Evolutionary conservation across 306 rosid species (phyloP).

Genomic region (Medicago lupulina): DNA sequence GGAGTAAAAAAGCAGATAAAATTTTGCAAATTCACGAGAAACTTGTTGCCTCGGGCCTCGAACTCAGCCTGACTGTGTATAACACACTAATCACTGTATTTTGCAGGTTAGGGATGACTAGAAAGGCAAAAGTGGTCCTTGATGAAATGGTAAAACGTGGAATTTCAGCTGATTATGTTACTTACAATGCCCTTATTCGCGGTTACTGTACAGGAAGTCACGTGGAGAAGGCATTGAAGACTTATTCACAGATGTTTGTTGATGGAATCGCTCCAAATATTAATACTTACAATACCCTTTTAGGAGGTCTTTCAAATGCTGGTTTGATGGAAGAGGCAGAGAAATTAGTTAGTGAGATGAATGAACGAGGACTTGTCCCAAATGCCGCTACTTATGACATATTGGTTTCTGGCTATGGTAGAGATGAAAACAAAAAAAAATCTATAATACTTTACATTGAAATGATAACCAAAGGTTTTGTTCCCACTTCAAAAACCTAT

Average conservation of each 20-base stretch:
- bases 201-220: constrained; percentile 78
- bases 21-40: constrained; percentile 71
- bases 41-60: constrained; percentile 71
- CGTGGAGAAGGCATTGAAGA: constrained; percentile 64
- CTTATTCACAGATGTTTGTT: constrained; percentile 62
- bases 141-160: constrained; percentile 65
- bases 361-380: constrained; percentile 67
- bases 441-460: constrained; percentile 76
- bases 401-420: constrained; percentile 80
- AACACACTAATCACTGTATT: constrained; percentile 69
- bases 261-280: constrained; percentile 75
- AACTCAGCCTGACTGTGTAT: constrained; percentile 61
- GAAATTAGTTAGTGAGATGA: constrained; percentile 64
- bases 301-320: constrained; percentile 70
- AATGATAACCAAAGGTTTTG: constrained; percentile 79
- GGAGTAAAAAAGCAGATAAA: constrained; percentile 57
- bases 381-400: constrained; percentile 77
- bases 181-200: constrained; percentile 76
- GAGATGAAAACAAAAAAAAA: constrained; percentile 69
- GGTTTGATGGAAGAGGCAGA: constrained; percentile 75
- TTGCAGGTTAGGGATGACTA: constrained; percentile 87
- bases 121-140: constrained; percentile 69
- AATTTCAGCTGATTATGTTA: constrained; percentile 60
- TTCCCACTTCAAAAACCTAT: constrained; percentile 77
- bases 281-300: constrained; percentile 68